phyloP scores from a whole-genome alignment of 2,329 filamentous ascomycete genomes.

The Aureobasidium sp. region DNA sequence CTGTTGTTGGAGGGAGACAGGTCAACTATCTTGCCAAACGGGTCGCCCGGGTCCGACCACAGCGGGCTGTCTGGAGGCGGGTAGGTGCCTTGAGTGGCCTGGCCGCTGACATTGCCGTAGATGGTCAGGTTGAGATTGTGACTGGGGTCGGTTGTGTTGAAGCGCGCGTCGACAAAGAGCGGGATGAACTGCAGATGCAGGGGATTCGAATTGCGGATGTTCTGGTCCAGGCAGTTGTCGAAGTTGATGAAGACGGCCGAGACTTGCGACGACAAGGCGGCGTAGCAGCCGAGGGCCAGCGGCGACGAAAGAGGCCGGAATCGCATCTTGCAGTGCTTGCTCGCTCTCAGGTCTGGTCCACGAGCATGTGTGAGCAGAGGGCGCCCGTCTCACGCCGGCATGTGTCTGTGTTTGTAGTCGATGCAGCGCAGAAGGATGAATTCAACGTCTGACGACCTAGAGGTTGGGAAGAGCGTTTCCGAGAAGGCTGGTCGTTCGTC shows the following conservation, averaged over 20 bases:
- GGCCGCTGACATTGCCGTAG: slow-evolving; percentile 86
- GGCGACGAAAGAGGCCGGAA: not conserved
- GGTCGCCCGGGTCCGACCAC: slow-evolving; percentile 52
- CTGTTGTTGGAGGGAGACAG: slow-evolving; percentile 49
- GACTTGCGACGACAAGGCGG: slow-evolving; percentile 22
- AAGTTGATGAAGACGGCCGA: slow-evolving; percentile 63
- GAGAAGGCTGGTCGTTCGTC: not conserved
- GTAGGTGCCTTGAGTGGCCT: slow-evolving; percentile 46
- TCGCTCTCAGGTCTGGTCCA: slow-evolving; percentile 4
- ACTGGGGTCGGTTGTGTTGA: slow-evolving; percentile 51
- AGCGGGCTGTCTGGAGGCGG: slow-evolving; percentile 52
- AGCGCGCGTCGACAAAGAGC: slow-evolving; percentile 62
- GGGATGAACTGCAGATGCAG: slow-evolving; percentile 73
- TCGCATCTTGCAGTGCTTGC: not conserved
- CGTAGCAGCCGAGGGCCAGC: not conserved
- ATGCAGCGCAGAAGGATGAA: not conserved
- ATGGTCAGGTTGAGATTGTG: slow-evolving; percentile 68
- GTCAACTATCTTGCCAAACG: slow-evolving; percentile 69
- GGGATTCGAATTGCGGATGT: slow-evolving; percentile 47
- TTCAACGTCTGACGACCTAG: not conserved
- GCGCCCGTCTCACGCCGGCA: slow-evolving; percentile 8
- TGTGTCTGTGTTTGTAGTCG: not conserved
- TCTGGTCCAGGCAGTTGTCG: slow-evolving; percentile 66
- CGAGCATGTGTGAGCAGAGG: not conserved
- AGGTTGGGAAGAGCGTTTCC: slow-evolving; percentile 1